Evolutionary conservation across 2,329 filamentous ascomycete species (phyloP), one percentile per base, ranked within the genome.

Genomic region (Arthroderma uncinatum): DNA sequence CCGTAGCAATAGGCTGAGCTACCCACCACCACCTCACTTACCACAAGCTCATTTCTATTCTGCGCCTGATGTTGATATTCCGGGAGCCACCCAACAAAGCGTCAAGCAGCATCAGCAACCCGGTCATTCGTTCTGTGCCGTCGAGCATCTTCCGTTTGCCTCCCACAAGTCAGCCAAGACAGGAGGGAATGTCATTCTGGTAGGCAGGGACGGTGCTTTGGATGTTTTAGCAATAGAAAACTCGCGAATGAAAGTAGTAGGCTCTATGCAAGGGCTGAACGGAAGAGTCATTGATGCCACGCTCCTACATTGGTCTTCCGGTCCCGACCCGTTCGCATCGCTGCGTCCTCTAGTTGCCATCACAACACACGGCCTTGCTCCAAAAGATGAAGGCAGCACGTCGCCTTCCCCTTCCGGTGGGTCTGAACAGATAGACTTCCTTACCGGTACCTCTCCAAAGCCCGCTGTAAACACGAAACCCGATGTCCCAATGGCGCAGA

Each of bases 241-340:
- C 65, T 83, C 84, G 60, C 86, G 86, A 53, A 70, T 89, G 56
- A 85, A 89, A 57, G 78, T 82, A 21, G 73, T 89, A 30, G 84
- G 84, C 19, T 82, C 82, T 57, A 73, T 96, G 52, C 85, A 86
- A 65, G 89, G 88, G 3, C 76, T 96, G 28, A 82, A 84, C 64
- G 92, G 92, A 40, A 84, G 84, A 21, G 87, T 96, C 0, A 77
- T 89, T 61, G 81, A 86, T 62, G 91, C 91, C 56, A 95, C 92
- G 71, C 82, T 96, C 23, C 71, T 96, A 53, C 84, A 87, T 0
- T 89, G 85, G 80, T 81, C 77, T 16, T 71, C 79, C 25, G 70
- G 74, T 6, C 74, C 74, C 54, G 80, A 84, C 56, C 74, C 74
- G 0, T 68, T 78, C 34, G 73, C 78, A 7, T 74, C 78, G 12